Evolutionary conservation across 2,329 filamentous ascomycete species (phyloP).

Genomic region (Cryphonectria japonica): DNA sequence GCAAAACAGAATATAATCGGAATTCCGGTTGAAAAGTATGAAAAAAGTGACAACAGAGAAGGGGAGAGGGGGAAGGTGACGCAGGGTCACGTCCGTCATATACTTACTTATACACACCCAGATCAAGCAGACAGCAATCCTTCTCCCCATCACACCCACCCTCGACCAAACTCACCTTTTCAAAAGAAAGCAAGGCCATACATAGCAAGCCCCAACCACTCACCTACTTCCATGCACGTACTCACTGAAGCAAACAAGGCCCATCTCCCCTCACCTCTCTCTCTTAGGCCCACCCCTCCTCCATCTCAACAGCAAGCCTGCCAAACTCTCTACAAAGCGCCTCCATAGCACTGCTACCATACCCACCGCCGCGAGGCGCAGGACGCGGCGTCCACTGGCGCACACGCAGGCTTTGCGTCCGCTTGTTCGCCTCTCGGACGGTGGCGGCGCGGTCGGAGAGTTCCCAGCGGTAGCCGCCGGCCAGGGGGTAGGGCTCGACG

Average conservation of each 20-base stretch:
- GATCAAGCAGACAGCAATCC: too few relatives aligned
- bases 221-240: neutral
- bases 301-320: conserved; percentile 11
- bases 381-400: conserved; percentile 10
- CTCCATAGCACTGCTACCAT: conserved; percentile 1
- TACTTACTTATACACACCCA: neutral
- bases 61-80: neutral
- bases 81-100: neutral
- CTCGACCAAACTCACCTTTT: neutral
- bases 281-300: conserved; percentile 10
- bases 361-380: neutral
- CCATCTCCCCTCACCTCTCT: neutral
- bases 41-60: neutral
- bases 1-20: too few relatives aligned
- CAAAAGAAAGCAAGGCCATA: neutral
- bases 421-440: neutral
- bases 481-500: neutral
- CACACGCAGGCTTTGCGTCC: neutral
- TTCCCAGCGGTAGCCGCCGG: conserved; percentile 4
- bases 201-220: too few relatives aligned
- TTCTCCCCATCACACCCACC: neutral
- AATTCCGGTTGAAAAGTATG: too few relatives aligned
- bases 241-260: neutral
- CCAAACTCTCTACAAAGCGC: conserved; percentile 14
- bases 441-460: neutral